Percentiles rank a stretch among this genome's conserved stretches.
Evolutionary conservation across 495 filamentous ascomycete genomes (phyloP).

Genomic region (Podospora bellae-mahoneyi): DNA sequence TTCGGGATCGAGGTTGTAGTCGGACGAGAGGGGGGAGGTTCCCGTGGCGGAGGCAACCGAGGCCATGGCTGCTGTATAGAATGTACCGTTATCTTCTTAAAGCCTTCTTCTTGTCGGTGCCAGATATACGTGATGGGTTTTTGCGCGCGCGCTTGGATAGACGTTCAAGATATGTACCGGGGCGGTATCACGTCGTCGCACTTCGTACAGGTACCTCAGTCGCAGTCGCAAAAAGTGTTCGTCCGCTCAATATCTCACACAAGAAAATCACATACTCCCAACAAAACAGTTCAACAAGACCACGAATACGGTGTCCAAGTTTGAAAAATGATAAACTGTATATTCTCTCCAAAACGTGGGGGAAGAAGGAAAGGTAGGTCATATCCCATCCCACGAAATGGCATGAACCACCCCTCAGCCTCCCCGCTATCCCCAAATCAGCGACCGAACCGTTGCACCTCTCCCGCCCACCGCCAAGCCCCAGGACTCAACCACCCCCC

Average conservation of each 20-base stretch:
- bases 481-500: background rate
- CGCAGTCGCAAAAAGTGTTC: no score
- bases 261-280: no score
- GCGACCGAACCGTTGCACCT: conserved; percentile 30
- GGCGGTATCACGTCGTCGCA: background rate
- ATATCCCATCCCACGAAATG: no score
- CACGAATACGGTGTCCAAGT: no score
- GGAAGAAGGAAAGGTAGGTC: no score
- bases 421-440: conserved; percentile 33
- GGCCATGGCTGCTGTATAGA: conserved; percentile 22
- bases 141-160: no score
- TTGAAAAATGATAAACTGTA: no score
- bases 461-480: background rate
- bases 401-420: conserved; percentile 9
- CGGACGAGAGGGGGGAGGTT: conserved; percentile 28
- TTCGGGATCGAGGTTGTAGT: conserved; percentile 28
- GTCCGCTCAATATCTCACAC: no score
- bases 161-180: background rate
- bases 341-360: no score
- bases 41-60: conserved; percentile 36
- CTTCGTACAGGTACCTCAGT: no score
- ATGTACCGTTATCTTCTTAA: background rate
- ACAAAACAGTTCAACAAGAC: no score
- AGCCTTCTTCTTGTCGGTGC: background rate
- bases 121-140: background rate